Percentiles rank a stretch among this genome's conserved stretches.
Evolutionary conservation across 306 rosid species (phyloP).

Genomic region (Prunus mira): DNA sequence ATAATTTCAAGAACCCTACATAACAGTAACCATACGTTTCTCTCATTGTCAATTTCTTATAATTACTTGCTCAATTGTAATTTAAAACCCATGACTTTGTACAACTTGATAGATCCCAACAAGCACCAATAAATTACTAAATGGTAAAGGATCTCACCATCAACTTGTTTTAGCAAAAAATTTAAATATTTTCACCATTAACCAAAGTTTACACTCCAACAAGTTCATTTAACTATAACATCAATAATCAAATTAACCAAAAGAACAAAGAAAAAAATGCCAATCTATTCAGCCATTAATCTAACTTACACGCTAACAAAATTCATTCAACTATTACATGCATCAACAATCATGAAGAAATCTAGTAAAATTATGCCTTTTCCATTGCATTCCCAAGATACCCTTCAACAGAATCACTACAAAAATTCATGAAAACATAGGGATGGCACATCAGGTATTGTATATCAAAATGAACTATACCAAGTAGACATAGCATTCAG

Average conservation of each 20-base stretch:
- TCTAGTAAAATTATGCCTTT: not conserved
- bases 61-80: not conserved
- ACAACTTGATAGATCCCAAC: not conserved
- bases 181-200: not conserved
- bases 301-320: not conserved
- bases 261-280: too few relatives aligned
- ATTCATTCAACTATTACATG: not conserved
- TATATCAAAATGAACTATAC: constrained; percentile 21
- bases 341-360: not conserved
- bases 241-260: not conserved
- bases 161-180: not conserved
- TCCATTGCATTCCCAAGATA: constrained; percentile 19
- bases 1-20: not conserved
- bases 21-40: not conserved
- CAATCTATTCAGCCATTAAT: not conserved
- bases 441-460: not conserved
- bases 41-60: not conserved
- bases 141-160: not conserved
- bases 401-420: constrained; percentile 17
- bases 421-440: not conserved
- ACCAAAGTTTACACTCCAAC: not conserved
- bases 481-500: constrained; percentile 92
- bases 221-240: not conserved
- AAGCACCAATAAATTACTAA: not conserved
- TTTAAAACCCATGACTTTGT: not conserved